Conservation (phyloP, 106 monocot genomes). For the Platanthera guangdongensis region DNA sequence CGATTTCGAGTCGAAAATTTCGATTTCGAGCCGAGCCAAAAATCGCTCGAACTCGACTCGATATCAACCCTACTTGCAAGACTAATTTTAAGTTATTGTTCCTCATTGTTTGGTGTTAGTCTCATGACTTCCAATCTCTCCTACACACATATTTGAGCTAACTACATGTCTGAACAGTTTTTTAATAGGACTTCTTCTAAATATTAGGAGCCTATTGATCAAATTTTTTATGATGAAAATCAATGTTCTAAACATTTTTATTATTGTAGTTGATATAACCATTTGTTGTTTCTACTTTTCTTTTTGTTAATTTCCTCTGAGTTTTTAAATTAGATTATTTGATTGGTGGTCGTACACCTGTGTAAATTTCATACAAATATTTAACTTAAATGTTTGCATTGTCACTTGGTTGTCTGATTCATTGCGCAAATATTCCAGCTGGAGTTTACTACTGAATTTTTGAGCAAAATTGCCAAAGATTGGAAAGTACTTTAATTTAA, state of each 20-base stretch:
- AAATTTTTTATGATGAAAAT: background rate
- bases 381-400: background rate
- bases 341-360: background rate
- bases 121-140: background rate
- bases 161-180: background rate
- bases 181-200: background rate
- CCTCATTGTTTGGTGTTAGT: background rate
- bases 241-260: too few relatives aligned
- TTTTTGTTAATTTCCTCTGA: background rate
- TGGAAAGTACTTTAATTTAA: background rate
- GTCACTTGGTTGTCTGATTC: background rate
- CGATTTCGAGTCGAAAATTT: too few relatives aligned
- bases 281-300: background rate
- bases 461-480: background rate
- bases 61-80: too few relatives aligned
- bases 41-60: too few relatives aligned
- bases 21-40: too few relatives aligned
- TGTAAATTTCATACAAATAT: background rate
- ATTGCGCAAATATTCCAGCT: background rate
- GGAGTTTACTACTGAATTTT: background rate
- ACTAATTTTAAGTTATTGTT: background rate
- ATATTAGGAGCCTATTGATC: background rate
- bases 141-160: background rate
- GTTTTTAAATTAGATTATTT: background rate
- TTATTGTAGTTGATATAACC: background rate